Base-by-base conservation (phyloP, 371 early-diverging fungal species). In the Syncephalastrum monosporum region DNA sequence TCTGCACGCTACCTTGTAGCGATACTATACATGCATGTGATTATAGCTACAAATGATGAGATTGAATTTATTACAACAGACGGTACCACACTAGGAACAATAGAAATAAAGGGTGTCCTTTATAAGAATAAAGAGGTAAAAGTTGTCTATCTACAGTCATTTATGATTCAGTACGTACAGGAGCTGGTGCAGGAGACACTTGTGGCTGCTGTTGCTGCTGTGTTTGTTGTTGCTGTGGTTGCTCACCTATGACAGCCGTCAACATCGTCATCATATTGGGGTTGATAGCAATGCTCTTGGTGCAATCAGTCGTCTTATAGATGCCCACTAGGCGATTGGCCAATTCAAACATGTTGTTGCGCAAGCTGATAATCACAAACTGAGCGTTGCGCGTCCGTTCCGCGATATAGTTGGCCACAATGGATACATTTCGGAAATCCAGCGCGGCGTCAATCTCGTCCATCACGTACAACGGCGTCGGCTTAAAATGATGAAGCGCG, bases 361-460 rank as follows among this genome's bases (percentile, higher is more conserved):
- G 86, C 58, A 99, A 82, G 67, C 95, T 94, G 67, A 99, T 99
- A 60, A 99, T 97, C 21, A 99, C 87, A 78, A 99, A 99, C 81
- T 99, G 99, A 3, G 98, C 98, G 74, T 96, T 87, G 68, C 88
- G 88, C n/a, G 99, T 94, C 56, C 98, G 89, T 61, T 98, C 95
- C 60, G 95, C 95, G 79, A 99, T 96, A 71, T 99, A 99, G 72
- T 98, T 95, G 16, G 99, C 99, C 1, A 99, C 94, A 70, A 99
- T 96, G 27, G 97, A 95, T 8, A 99, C 99, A 74, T 99, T 99
- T 59, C 99, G 89, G 79, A 98, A 99, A 73, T 99, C 99, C 44
- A 99, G 80, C 2, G 99, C 99, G 0, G 99, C 99, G 74, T 99
- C 99, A 64, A 99, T 99, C 76, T 99, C 99, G 79, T 99, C 99